Percentiles rank a stretch among this genome's conserved stretches.
These are phyloP conservation scores for Fusarium lyarnte DNA, from an alignment of 2,329 filamentous ascomycete genomes.

Conservation along the genomic window DNA sequence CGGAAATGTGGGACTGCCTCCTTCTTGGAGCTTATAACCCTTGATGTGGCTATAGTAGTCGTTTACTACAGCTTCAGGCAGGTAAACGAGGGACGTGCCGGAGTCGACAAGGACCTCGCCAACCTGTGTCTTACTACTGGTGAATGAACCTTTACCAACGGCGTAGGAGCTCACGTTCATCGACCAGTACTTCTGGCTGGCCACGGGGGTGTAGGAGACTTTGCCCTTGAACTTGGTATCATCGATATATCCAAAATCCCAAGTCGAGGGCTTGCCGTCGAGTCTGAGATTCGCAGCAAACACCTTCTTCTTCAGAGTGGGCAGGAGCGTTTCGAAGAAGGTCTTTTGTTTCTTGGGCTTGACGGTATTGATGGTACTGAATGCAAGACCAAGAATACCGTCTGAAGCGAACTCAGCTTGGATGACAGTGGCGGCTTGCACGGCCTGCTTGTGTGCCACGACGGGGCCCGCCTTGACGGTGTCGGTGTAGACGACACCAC, in stretches of 20 bases:
- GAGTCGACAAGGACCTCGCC: neutral
- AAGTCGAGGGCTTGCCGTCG: neutral
- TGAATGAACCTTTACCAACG: neutral
- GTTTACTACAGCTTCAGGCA: neutral
- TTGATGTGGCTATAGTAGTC: neutral
- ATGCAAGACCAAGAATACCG: neutral
- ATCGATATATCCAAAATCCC: neutral
- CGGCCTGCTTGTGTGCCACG: neutral
- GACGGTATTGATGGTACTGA: neutral
- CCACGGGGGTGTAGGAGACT: neutral
- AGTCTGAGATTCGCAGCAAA: neutral
- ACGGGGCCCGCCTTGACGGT: neutral
- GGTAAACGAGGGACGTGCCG: neutral
- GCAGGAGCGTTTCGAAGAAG: neutral
- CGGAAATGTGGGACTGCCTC: neutral
- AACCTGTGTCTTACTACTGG: neutral
- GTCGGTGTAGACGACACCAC: neutral
- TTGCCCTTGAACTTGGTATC: neutral
- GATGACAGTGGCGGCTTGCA: neutral
- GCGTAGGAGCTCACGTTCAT: neutral
- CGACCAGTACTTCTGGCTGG: neutral
- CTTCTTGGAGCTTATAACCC: neutral
- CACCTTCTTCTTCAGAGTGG: neutral
- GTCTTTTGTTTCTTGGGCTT: neutral
- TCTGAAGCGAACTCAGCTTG: rapidly evolving